A percentile compares a stretch with the other conserved stretches of the same genome.
Conservation (phyloP, 2,329 filamentous ascomycete genomes). For the Tricladium varicosporioides region DNA sequence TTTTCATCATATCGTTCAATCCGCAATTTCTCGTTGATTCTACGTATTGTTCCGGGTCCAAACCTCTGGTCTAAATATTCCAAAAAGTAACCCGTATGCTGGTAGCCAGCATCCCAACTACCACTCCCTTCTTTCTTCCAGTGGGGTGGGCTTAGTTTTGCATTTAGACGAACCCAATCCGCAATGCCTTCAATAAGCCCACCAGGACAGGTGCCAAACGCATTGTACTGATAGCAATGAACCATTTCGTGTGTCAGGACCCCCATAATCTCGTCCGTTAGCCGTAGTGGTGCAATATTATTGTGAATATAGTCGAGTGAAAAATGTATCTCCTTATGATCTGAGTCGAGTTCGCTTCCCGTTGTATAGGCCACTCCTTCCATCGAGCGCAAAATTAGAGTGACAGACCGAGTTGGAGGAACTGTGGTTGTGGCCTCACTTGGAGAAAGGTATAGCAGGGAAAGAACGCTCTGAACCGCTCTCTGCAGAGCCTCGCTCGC, state of each 20-base stretch:
- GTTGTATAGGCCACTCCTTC: conserved; percentile 87
- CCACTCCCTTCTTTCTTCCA: conserved; percentile 61
- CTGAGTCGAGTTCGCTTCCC: conserved; percentile 71
- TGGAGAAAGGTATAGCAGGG: conserved; percentile 64
- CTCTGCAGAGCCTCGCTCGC: conserved; percentile 58
- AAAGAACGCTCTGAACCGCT: conserved; percentile 67
- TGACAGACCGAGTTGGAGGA: conserved; percentile 78
- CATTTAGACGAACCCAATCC: conserved; percentile 83
- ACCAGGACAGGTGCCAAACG: conserved; percentile 57
- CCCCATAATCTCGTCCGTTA: conserved; percentile 68
- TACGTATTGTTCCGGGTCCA: conserved; percentile 56
- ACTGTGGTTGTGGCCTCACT: conserved; percentile 37
- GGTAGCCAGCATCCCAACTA: conserved; percentile 86
- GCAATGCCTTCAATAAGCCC: conserved; percentile 89
- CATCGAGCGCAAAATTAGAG: conserved; percentile 76
- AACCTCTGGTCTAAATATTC: conserved; percentile 75
- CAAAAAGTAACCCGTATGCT: conserved; percentile 88
- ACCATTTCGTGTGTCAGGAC: conserved; percentile 92
- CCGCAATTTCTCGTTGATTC: conserved; percentile 66
- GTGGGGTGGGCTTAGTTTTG: conserved; percentile 73
- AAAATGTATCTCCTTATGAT: conserved; percentile 93
- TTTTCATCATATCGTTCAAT: conserved; percentile 62
- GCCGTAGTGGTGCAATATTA: conserved; percentile 40
- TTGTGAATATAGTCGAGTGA: conserved; percentile 70
- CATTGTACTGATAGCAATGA: conserved; percentile 88